Evolutionary conservation across 768 basidiomycete genomes (phyloP).

Genomic region (Mycena galopus): DNA sequence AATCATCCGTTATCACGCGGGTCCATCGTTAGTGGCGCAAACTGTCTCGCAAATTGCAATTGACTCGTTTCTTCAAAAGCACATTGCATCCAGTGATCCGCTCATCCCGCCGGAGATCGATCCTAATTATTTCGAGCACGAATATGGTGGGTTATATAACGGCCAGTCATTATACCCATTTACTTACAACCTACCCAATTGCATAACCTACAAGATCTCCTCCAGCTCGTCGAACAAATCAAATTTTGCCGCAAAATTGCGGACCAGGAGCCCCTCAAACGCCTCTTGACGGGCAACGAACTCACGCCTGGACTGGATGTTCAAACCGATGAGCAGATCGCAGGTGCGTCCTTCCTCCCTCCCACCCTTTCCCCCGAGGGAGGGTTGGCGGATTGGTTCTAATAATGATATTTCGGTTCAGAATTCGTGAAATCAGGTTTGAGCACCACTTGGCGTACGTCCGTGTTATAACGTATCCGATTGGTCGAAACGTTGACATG

Average conservation of each 20-base stretch:
- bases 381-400: too few relatives aligned
- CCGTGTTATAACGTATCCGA: neutral
- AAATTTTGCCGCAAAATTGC: constrained; percentile 37
- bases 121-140: constrained; percentile 13
- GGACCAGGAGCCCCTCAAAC: constrained; percentile 34
- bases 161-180: too few relatives aligned
- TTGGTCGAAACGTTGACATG: neutral
- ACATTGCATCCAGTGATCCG: constrained; percentile 11
- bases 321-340: constrained; percentile 46
- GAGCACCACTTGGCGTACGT: constrained; percentile 23
- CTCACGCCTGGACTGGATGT: constrained; percentile 38
- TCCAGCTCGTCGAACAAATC: constrained; percentile 37
- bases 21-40: neutral
- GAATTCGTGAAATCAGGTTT: constrained; percentile 9
- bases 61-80: constrained; percentile 1
- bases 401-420: neutral
- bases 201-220: constrained; percentile 18
- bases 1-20: constrained; percentile 22
- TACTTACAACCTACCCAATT: neutral
- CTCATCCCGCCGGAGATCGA: constrained; percentile 10
- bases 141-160: constrained; percentile 3
- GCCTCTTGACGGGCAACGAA: constrained; percentile 31
- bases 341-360: constrained; percentile 42
- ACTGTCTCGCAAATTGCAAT: neutral
- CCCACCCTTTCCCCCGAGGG: too few relatives aligned